Evolutionary conservation across 2,329 filamentous ascomycete genomes (phyloP), one percentile per base, ranked within the genome.

Genomic region (Apiospora koreana): DNA sequence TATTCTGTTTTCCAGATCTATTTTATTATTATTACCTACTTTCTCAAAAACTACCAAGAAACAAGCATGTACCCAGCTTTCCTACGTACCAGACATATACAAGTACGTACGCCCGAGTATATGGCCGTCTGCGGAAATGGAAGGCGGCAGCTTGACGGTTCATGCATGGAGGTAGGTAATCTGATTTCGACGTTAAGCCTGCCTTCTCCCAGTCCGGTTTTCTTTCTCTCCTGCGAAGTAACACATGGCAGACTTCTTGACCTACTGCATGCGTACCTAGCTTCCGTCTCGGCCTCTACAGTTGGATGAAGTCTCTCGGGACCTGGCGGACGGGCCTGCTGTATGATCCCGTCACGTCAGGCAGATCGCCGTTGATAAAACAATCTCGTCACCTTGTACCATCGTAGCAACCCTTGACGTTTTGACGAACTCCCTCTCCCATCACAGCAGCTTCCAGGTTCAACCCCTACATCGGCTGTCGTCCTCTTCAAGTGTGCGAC

Each of bases 31-130:
- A n/a, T n/a, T n/a, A n/a, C n/a, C n/a, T n/a, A n/a, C n/a, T 8
- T 8, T 46, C 21, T 46, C n/a, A 4, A 8, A 16, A 43, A 43
- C n/a, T 14, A 9, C 12, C 23, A 23, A 10, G 23, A 50, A 16
- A 3, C 16, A 58, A 10, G 28, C 16, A 58, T 10, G 28, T 35
- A 43, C 41, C 41, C 41, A 38, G 28, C 50, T 21, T 35, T 10
- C 50, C 50, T 21, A 16, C 28, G 28, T 50, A 5, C 46, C n/a
- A 25, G 12, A 50, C 46, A 28, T 10, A 62, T n/a, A 62, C 31
- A 62, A n/a, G 50, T 31, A 58, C 28, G 54, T 62, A 62, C 28
- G 54, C 31, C 54, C 54, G 54, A 38, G 28, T 62, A 62, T 62
- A 18, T 62, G 54, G 31, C 54, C 54, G 54, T 38, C 16, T 12